Percentiles rank a stretch among this genome's conserved stretches.
These are phyloP conservation scores for Dimocarpus longan DNA, from an alignment of 345 rosid species.

Conservation along the genomic window DNA sequence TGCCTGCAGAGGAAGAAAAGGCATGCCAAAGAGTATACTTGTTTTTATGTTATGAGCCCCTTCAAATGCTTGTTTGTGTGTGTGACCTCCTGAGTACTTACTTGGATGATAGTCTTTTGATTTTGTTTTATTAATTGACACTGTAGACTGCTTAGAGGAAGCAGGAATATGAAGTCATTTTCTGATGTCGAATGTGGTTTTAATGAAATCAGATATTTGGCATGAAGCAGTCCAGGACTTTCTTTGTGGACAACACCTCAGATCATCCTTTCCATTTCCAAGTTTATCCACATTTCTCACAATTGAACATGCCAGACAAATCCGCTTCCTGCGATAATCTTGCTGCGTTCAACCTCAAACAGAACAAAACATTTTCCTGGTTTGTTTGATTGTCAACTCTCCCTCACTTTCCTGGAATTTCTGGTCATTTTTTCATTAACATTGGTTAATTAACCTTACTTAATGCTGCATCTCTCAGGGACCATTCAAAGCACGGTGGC, in stretches of 20 bases:
- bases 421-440: no score
- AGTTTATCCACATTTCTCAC: slow-evolving; percentile 21
- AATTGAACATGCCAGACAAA: slow-evolving; percentile 16
- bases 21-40: slow-evolving; percentile 14
- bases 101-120: no score
- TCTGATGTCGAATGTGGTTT: slow-evolving; percentile 11
- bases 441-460: not conserved
- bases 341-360: slow-evolving; percentile 26
- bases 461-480: slow-evolving; percentile 29
- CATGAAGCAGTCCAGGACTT: slow-evolving; percentile 46
- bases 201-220: slow-evolving; percentile 34
- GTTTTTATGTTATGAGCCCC: no score
- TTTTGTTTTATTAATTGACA: no score
- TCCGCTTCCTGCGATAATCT: slow-evolving; percentile 24
- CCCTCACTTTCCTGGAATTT: not conserved
- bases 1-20: slow-evolving; percentile 49
- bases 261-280: slow-evolving; percentile 24
- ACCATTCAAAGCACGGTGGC: slow-evolving; percentile 26
- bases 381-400: slow-evolving; percentile 14
- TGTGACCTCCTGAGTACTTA: no score
- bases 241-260: slow-evolving; percentile 30
- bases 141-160: not conserved
- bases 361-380: slow-evolving; percentile 36
- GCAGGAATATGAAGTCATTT: not conserved
- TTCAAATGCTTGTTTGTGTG: no score